These are phyloP conservation scores for Dissophora ornata DNA, from an alignment of 192 early-diverging fungal species.

Conservation along the genomic window DNA sequence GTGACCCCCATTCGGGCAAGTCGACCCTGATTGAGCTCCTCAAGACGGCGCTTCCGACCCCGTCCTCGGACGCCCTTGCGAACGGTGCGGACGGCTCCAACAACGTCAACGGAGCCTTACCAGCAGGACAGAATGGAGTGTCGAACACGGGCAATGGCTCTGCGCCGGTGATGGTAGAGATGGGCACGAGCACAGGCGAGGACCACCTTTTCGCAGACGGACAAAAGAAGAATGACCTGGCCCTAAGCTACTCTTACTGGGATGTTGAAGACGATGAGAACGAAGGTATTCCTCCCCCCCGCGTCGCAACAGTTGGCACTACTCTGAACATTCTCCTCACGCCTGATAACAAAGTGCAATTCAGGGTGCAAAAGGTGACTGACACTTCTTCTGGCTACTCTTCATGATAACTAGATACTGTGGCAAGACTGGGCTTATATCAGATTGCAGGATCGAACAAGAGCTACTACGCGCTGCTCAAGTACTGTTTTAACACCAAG, in stretches of 20 bases:
- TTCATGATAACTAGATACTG: slow-evolving; percentile 56
- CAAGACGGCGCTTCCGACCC: slow-evolving; percentile 61
- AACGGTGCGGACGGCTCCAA: slow-evolving; percentile 38
- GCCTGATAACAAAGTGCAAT: too few relatives aligned
- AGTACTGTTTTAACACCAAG: slow-evolving; percentile 75
- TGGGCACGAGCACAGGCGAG: slow-evolving; percentile 57
- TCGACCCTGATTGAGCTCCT: slow-evolving; percentile 78
- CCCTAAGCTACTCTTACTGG: slow-evolving; percentile 85
- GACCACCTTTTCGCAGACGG: slow-evolving; percentile 48
- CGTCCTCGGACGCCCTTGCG: slow-evolving; percentile 24
- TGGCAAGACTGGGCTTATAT: slow-evolving; percentile 83
- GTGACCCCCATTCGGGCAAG: slow-evolving; percentile 87
- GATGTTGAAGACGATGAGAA: slow-evolving; percentile 91
- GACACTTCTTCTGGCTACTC: too few relatives aligned
- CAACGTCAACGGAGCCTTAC: slow-evolving; percentile 19
- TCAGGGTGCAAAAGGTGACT: neutral
- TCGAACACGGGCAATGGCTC: slow-evolving; percentile 57
- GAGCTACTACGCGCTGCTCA: slow-evolving; percentile 75
- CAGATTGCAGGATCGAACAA: slow-evolving; percentile 78
- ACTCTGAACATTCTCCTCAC: too few relatives aligned
- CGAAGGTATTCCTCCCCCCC: slow-evolving; percentile 62
- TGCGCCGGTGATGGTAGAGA: slow-evolving; percentile 55
- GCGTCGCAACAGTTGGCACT: too few relatives aligned
- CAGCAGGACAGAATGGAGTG: slow-evolving; percentile 28
- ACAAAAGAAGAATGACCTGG: slow-evolving; percentile 75